These are phyloP conservation scores for Fusarium annulatum DNA, from an alignment of 2,329 filamentous ascomycete species.

Conservation along the genomic window DNA sequence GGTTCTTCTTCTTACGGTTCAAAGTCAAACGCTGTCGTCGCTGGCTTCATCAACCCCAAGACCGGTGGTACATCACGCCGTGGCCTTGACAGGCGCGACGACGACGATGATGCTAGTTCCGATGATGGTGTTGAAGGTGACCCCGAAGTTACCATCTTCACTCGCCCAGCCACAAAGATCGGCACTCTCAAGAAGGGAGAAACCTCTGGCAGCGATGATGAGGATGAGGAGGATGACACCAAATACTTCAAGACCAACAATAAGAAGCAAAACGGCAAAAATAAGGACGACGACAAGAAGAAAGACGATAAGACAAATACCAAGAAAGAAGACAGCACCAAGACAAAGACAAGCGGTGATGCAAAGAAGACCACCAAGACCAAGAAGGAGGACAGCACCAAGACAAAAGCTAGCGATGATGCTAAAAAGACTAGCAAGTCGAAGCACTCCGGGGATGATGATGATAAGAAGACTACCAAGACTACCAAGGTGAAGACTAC, in stretches of 20 bases:
- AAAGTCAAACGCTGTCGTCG: background rate
- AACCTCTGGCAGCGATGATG: background rate
- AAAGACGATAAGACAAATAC: background rate
- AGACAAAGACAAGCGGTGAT: background rate
- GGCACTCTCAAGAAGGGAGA: constrained; percentile 2
- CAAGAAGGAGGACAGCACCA: background rate
- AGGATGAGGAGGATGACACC: background rate
- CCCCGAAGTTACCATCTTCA: background rate
- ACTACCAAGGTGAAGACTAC: background rate
- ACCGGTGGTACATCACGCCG: background rate
- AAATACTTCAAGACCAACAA: constrained; percentile 3
- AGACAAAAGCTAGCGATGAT: background rate
- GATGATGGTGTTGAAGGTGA: background rate
- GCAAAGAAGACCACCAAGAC: background rate
- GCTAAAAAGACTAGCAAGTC: background rate
- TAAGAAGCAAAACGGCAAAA: constrained; percentile 15
- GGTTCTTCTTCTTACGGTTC: background rate
- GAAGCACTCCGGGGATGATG: background rate
- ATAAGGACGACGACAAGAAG: background rate
- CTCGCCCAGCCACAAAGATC: background rate
- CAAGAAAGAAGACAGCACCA: background rate
- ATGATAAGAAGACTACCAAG: background rate
- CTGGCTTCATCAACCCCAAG: constrained; percentile 3
- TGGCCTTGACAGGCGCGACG: background rate
- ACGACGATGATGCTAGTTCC: background rate